These are phyloP conservation scores for Solanum hybrid DNA, from an alignment of 305 asterid genomes.

Conservation along the genomic window DNA sequence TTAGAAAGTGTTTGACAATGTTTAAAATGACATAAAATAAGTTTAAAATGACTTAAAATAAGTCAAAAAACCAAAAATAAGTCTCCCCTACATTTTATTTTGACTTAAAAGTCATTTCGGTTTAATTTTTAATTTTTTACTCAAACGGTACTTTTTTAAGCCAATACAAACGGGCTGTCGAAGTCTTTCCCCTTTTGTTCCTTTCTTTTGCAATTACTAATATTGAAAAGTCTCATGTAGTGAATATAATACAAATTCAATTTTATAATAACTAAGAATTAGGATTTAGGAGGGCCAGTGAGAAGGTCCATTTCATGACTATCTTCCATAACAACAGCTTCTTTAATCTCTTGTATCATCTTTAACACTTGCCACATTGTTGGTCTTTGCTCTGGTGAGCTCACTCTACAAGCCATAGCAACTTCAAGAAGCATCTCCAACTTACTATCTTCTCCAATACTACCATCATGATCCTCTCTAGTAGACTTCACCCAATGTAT, in stretches of 20 bases:
- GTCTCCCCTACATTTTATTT: no score
- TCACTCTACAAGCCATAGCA: constrained; percentile 61
- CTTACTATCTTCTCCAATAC: constrained; percentile 23
- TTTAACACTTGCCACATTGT: constrained; percentile 91
- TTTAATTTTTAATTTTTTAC: no score
- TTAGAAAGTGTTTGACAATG: no score
- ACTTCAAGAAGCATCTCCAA: constrained; percentile 76
- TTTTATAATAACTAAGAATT: neutral
- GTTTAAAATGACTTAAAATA: no score
- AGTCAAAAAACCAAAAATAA: no score
- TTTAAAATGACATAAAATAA: no score
- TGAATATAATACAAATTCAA: neutral
- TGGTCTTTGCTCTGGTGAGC: constrained; percentile 67
- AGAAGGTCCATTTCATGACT: constrained; percentile 4
- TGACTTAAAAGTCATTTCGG: no score
- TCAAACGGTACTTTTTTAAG: no score
- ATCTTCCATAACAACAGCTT: constrained; percentile 56
- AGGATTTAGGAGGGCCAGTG: neutral
- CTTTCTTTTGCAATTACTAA: neutral
- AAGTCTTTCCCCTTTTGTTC: neutral
- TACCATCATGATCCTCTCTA: constrained; percentile 41
- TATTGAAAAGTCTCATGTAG: neutral
- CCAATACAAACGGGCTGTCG: no score
- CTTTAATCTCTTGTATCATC: constrained; percentile 85
- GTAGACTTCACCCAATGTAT: constrained; percentile 52